Conservation (phyloP, 805 yeast species). For the Priceomyces haplophilus region DNA sequence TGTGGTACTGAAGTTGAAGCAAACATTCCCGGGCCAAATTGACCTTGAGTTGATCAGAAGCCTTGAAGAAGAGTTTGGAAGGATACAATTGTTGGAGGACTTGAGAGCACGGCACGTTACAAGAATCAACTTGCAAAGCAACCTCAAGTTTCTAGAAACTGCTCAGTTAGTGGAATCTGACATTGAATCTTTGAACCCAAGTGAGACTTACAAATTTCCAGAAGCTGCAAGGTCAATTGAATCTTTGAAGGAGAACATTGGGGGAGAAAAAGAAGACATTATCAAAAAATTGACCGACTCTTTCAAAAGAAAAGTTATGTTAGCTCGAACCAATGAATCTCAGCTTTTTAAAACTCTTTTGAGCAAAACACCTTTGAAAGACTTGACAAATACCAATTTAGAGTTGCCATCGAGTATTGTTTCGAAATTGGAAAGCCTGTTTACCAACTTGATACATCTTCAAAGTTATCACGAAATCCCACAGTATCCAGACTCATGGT, state of each 20-base stretch:
- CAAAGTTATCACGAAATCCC: conserved; percentile 31
- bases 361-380: conserved; percentile 22
- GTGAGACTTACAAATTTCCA: conserved; percentile 1
- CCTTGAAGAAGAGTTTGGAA: conserved; percentile 14
- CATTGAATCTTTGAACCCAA: not conserved
- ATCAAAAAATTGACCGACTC: conserved; percentile 2
- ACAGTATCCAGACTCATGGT: conserved; percentile 37
- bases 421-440: not conserved
- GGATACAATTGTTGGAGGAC: conserved; percentile 15
- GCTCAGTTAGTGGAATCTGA: conserved; percentile 5
- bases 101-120: conserved; percentile 8
- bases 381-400: conserved; percentile 2
- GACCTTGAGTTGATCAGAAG: conserved; percentile 8
- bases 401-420: conserved; percentile 2
- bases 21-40: not conserved
- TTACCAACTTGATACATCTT: conserved; percentile 22
- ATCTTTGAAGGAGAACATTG: conserved; percentile 2
- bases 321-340: conserved; percentile 8
- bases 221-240: conserved; percentile 7
- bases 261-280: conserved; percentile 2
- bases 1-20: not conserved
- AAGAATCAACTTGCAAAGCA: not conserved
- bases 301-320: conserved; percentile 8
- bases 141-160: conserved; percentile 9
- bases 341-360: conserved; percentile 12